Conservation (phyloP, 2,329 filamentous ascomycete genomes). For the Trichophyton schoenleinii region DNA sequence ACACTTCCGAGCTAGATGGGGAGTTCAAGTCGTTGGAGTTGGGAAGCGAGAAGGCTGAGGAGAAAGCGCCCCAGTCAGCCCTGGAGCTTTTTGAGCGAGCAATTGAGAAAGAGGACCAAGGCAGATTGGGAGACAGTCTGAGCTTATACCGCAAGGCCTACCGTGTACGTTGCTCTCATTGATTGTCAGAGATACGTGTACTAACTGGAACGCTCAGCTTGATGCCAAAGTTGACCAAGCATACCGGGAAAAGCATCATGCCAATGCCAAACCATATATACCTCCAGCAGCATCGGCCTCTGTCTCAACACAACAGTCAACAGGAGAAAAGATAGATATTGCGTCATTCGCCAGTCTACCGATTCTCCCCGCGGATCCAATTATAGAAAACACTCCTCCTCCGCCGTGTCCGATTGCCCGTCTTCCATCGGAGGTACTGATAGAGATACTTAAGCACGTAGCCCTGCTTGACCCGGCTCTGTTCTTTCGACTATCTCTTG, state of each 20-base stretch:
- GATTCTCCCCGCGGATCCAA: constrained; percentile 55
- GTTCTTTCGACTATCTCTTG: constrained; percentile 61
- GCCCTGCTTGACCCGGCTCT: constrained; percentile 63
- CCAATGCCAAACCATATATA: constrained; percentile 44
- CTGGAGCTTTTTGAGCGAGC: constrained; percentile 88
- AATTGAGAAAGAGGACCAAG: constrained; percentile 74
- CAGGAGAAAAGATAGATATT: constrained; percentile 48
- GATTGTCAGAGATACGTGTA: not conserved
- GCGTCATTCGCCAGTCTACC: constrained; percentile 57
- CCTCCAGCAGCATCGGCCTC: constrained; percentile 20
- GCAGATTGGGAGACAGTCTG: constrained; percentile 78
- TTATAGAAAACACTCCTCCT: constrained; percentile 57
- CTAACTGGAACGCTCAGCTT: constrained; percentile 41
- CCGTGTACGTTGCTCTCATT: constrained; percentile 45
- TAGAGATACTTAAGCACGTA: constrained; percentile 64
- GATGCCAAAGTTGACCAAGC: constrained; percentile 71
- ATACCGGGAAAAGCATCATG: constrained; percentile 88
- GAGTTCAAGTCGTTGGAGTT: constrained; percentile 26
- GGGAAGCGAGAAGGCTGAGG: constrained; percentile 20
- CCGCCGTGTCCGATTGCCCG: constrained; percentile 67
- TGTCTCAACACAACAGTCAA: constrained; percentile 24
- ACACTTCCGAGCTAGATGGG: constrained; percentile 21
- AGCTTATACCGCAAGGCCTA: constrained; percentile 83
- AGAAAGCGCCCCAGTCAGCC: constrained; percentile 55
- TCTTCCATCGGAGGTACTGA: constrained; percentile 72